Base-by-base conservation (phyloP, 768 basidiomycete genomes). In the Boletus subcaerulescens region DNA sequence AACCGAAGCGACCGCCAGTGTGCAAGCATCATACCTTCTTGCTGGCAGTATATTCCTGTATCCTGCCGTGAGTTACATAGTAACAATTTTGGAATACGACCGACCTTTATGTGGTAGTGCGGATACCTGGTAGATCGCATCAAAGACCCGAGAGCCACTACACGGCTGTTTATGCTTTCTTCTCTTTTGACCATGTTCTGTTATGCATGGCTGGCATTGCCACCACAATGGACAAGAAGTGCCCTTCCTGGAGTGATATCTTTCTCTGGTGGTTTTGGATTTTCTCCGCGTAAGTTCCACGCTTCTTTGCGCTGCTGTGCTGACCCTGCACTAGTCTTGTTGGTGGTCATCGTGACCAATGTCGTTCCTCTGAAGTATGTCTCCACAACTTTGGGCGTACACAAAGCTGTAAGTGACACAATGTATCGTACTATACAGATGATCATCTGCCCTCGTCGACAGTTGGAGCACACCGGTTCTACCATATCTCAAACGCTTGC, bases 391-490 rank as follows among this genome's bases (percentile, higher is more conserved):
- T 75, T 91, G 0, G 89, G 88, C 1, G 83, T 84, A 8, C 88
- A 91, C 65, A 91, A 91, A 67, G 83, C 84, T 65, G 89, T 89
- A 71, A 57, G 85, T 71, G 12, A 17, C 41, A 52, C 36, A 26
- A 22, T 48, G 31, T 7, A 24, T 42, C 9, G 17, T 33, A 6
- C 22, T 5, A 42, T 31, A 12, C 11, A 38, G 26, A 36, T 44
- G 24, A 8, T 57, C 20, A 56, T 20, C 26, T 35, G 0, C 11
- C 44, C 9, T 44, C 12, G 52, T 42, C 5, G 40, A 41, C 53
- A 90, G 88, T 73, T 91, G 54, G 89, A 91, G 65, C 84, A 88
- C 67, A 82, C 84, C 3, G 88, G 88, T 2, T 81, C 85, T 4
- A 87, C 85, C 0, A 79, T 89, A 50, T 82, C 85, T 53, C 86